These are phyloP conservation scores for Trichoderma sp. DNA, from an alignment of 2,329 filamentous ascomycete genomes.

Conservation along the genomic window DNA sequence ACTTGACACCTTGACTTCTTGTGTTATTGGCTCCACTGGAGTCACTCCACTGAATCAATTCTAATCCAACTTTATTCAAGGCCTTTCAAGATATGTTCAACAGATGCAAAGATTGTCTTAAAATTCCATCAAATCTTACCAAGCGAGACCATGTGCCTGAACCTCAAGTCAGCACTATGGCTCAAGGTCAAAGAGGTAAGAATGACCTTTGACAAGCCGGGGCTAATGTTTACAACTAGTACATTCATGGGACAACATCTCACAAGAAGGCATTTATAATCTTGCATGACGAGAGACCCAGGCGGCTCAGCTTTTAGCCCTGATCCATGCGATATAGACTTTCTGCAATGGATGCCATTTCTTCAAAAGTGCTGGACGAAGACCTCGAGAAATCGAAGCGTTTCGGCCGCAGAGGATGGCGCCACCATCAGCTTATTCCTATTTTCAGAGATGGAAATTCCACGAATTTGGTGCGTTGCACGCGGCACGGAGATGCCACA, in stretches of 20 bases:
- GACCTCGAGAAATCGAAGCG: conserved; percentile 46
- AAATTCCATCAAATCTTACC: neutral
- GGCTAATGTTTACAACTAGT: conserved; percentile 1
- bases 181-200: conserved; percentile 9
- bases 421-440: conserved; percentile 53
- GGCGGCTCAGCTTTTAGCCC: conserved; percentile 49
- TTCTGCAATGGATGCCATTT: conserved; percentile 53
- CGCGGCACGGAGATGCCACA: conserved; percentile 53
- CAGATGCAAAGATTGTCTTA: neutral
- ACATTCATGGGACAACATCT: conserved; percentile 9
- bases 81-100: neutral
- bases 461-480: conserved; percentile 57
- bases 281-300: conserved; percentile 49
- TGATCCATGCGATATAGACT: neutral
- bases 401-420: conserved; percentile 43
- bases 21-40: neutral
- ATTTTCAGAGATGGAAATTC: conserved; percentile 51
- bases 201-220: conserved; percentile 14
- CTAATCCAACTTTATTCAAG: neutral
- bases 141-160: conserved; percentile 41
- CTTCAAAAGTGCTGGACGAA: conserved; percentile 48
- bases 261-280: conserved; percentile 35
- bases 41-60: neutral
- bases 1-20: neutral
- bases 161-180: conserved; percentile 3